Evolutionary conservation across 805 yeast genomes (phyloP), one percentile per base, ranked within the genome.

Genomic region (Candida ortonii): DNA sequence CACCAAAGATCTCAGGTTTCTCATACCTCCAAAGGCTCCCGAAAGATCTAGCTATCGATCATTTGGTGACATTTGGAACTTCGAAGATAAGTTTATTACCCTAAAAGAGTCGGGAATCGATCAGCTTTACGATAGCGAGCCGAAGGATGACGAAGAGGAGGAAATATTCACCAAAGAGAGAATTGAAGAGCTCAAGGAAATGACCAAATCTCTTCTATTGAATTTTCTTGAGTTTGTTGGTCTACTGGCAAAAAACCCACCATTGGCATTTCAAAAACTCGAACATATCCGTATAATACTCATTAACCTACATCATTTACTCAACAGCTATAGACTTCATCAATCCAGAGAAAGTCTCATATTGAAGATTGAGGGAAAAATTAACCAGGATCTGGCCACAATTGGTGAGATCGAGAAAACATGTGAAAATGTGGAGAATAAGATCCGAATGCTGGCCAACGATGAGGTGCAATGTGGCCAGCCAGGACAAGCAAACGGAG

Each of bases 271-370:
- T 30, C 57, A 61, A 5, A 84, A 86, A 49, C 75, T 88, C 17
- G 95, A 88, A 44, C 78, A 86, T 45, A 76, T 93, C 23, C 75
- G 94, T 43, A 71, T 82, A 10, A 78, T 90, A 8, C 64, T 93
- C 33, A 82, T 90, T 53, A 93, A 93, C 53, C 79, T 93, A 44
- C 97, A 93, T 56, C 97, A 93, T 57, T 64, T 93, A 22, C 64
- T 93, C 39, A 93, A 93, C 57, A 88, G 89, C 33, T 93, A 93
- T 60, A 69, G 98, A 41, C 93, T 97, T 3, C 97, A 93, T 59
- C 98, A 93, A 55, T 83, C 95, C 3, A 70, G 97, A 33, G 98
- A 93, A 52, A 80, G 89, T 31, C 67, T 93, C 44, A 85, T 88
- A 26, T 68, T 86, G 68, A 65, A 84, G 52, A 74, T 90, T 21